Conservation (phyloP, 2,329 filamentous ascomycete genomes). For the Colletotrichum orbiculare region DNA sequence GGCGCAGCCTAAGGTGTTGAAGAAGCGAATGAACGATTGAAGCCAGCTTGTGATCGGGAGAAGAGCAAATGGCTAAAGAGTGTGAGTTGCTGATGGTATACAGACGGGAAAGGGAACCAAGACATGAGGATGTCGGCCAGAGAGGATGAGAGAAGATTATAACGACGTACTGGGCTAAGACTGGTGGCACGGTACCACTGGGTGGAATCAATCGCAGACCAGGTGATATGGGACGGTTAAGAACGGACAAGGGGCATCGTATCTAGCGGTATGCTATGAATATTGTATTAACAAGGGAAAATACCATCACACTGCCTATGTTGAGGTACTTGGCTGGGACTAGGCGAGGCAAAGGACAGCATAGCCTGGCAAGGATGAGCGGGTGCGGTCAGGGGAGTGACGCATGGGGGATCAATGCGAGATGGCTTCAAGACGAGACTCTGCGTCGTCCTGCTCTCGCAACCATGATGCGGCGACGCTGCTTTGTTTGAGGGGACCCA, state of each 20-base stretch:
- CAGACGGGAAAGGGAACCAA: not conserved
- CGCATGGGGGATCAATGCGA: slow-evolving; percentile 36
- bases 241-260: not conserved
- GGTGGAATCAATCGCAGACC: slow-evolving; percentile 27
- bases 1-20: slow-evolving; percentile 45
- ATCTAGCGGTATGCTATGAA: too few relatives aligned
- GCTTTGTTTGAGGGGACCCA: slow-evolving; percentile 1
- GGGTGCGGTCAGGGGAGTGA: slow-evolving; percentile 26
- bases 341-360: not conserved
- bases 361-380: slow-evolving; percentile 18
- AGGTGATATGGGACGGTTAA: slow-evolving; percentile 21
- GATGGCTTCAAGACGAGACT: not conserved
- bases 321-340: not conserved
- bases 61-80: not conserved
- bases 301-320: not conserved
- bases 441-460: slow-evolving; percentile 18
- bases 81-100: not conserved
- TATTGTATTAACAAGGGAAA: not conserved
- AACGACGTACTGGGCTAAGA: too few relatives aligned
- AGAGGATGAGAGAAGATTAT: slow-evolving; percentile 8
- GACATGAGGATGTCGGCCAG: not conserved
- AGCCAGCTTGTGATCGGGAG: not conserved
- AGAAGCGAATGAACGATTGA: slow-evolving; percentile 42
- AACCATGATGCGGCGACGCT: slow-evolving; percentile 4
- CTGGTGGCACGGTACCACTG: not conserved